Evolutionary conservation across 129 eudicot genomes (phyloP).

Genomic region (Mikania micrantha): DNA sequence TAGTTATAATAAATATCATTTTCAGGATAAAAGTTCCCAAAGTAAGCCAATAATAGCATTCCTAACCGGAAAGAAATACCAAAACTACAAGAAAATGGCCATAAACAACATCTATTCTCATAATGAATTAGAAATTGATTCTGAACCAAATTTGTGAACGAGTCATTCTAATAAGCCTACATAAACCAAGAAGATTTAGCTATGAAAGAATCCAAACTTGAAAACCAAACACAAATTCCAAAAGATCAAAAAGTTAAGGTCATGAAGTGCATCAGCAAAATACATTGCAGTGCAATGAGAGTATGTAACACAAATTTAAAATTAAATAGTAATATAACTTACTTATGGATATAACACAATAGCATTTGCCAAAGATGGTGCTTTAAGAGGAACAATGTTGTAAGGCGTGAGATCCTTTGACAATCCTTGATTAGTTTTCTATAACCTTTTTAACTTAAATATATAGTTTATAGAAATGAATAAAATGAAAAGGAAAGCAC

Average conservation of each 20-base stretch:
- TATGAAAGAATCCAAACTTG: no score
- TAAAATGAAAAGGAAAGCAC: not conserved
- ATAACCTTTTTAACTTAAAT: conserved; percentile 71
- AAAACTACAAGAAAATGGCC: not conserved
- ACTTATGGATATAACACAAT: conserved; percentile 93
- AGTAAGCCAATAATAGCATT: not conserved
- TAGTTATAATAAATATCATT: no score
- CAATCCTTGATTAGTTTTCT: conserved; percentile 69
- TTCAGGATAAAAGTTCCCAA: no score
- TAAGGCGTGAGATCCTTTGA: conserved; percentile 70
- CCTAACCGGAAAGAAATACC: not conserved
- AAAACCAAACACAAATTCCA: no score
- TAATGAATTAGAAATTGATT: no score
- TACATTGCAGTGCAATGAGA: not conserved
- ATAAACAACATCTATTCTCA: no score
- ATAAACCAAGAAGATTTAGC: no score
- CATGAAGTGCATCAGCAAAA: no score
- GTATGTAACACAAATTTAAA: not conserved
- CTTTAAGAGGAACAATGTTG: conserved; percentile 90
- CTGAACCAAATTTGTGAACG: no score
- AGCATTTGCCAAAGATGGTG: conserved; percentile 80
- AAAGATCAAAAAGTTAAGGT: no score
- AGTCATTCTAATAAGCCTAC: no score
- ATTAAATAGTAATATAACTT: conserved; percentile 29
- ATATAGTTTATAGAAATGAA: conserved; percentile 2